Evolutionary conservation across 179 eudicot genomes (phyloP), one percentile per base, ranked within the genome.

Genomic region (Spinacia oleracea): DNA sequence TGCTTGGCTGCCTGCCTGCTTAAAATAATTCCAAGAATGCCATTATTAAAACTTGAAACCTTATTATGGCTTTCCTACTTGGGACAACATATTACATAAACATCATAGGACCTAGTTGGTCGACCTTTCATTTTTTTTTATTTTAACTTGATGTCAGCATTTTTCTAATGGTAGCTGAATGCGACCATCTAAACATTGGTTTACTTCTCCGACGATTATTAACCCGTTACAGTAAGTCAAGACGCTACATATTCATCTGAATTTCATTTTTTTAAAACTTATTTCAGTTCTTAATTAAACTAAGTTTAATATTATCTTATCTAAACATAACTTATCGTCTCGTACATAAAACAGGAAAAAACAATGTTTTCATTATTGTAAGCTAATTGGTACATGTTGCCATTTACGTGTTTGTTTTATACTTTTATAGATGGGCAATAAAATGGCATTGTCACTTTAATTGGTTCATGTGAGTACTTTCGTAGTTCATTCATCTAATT

Each of bases 101-200:
- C 74, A 71, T 71, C 59, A 71, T 48, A 71, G 59, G 74, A 71
- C 74, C 74, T 71, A 25, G 38, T 71, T 71, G 55, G 20, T 42
- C 53, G n/a, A n/a, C 18, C 73, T n/a, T 68, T 68, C 42, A 21
- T 40, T 40, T 34, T 35, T 20, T 6, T 31, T 31, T 64, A 15
- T 9, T 64, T 64, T 32, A 35, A 38, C 70, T 1, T 20, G 20
- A 66, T 43, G 70, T 38, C 73, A n/a, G 23, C 55, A 42, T 25
- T 70, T 70, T 70, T 23, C 10, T 70, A 23, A n/a, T 70, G 55
- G 5, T 45, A n/a, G 32, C 27, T 45, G 55, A 70, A 12, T 29
- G 74, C 7, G 74, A 46, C 74, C 29, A 40, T 68, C 18, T n/a
- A 59, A 18, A 55, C 23, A 35, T 66, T 23, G 18, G 43, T 21